Percentiles rank a stretch among this genome's conserved stretches.
Conservation (phyloP, 228 moss, liverwort and hornwort genomes). For the Sphagnum fallax region DNA sequence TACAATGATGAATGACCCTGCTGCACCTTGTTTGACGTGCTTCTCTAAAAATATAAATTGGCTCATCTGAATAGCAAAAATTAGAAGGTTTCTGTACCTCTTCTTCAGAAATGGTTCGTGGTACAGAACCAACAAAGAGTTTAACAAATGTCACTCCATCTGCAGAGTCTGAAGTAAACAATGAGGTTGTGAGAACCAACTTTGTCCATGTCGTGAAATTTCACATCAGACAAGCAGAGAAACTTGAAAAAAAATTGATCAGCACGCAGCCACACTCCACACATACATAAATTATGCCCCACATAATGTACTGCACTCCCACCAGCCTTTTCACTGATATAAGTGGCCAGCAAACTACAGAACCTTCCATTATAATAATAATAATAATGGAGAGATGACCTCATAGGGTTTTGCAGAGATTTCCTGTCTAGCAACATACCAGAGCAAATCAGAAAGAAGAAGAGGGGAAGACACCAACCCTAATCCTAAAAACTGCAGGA, state of each 20-base stretch:
- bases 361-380: no score
- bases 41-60: no score
- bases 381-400: no score
- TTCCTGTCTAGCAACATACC: no score
- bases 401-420: no score
- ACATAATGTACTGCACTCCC: no score
- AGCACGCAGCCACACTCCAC: background rate
- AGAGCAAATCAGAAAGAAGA: no score
- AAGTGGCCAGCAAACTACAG: background rate
- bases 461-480: no score
- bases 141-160: conserved; percentile 87
- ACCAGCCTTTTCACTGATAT: background rate
- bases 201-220: background rate
- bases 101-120: conserved; percentile 86
- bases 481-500: no score
- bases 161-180: conserved; percentile 41
- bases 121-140: conserved; percentile 96
- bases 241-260: background rate
- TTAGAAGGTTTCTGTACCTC: conserved; percentile 40
- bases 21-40: no score
- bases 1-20: no score
- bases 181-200: background rate
- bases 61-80: no score
- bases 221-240: background rate
- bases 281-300: background rate